phyloP scores from a whole-genome alignment of 2,329 filamentous ascomycete genomes.

The Thelonectria discophora region DNA sequence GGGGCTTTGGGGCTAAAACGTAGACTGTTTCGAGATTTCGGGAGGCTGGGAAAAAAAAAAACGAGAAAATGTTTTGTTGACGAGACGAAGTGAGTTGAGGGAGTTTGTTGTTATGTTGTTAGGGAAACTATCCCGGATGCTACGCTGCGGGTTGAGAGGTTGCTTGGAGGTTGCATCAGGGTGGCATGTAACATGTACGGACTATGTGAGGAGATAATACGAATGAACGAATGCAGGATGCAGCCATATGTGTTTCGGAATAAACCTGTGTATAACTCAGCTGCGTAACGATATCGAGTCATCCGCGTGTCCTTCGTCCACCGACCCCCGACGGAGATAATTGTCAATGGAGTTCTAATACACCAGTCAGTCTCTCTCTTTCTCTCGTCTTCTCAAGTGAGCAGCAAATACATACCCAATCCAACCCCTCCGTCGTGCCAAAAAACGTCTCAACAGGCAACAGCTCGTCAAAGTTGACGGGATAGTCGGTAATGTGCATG shows the following conservation, averaged over 20 bases:
- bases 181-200: too few species aligned
- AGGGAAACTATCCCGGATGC: too few species aligned
- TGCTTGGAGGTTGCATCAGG: too few species aligned
- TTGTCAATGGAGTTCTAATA: slow-evolving; percentile 42
- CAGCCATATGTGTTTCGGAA: slow-evolving; percentile 6
- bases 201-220: too few species aligned
- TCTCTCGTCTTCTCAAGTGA: background rate
- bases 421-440: slow-evolving; percentile 45
- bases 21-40: slow-evolving; percentile 1
- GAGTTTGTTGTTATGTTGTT: too few species aligned
- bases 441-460: slow-evolving; percentile 51
- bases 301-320: slow-evolving; percentile 3
- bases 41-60: background rate
- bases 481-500: slow-evolving; percentile 28
- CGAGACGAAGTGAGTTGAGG: too few species aligned
- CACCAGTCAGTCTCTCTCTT: background rate
- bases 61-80: background rate
- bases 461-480: slow-evolving; percentile 45
- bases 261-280: too few species aligned
- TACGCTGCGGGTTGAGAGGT: too few species aligned
- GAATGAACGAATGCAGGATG: too few species aligned
- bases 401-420: slow-evolving; percentile 49
- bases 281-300: too few species aligned
- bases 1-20: slow-evolving; percentile 14
- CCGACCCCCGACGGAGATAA: slow-evolving; percentile 32